Evolutionary conservation across 2,329 filamentous ascomycete genomes (phyloP).

Genomic region (Davidsoniella virescens): DNA sequence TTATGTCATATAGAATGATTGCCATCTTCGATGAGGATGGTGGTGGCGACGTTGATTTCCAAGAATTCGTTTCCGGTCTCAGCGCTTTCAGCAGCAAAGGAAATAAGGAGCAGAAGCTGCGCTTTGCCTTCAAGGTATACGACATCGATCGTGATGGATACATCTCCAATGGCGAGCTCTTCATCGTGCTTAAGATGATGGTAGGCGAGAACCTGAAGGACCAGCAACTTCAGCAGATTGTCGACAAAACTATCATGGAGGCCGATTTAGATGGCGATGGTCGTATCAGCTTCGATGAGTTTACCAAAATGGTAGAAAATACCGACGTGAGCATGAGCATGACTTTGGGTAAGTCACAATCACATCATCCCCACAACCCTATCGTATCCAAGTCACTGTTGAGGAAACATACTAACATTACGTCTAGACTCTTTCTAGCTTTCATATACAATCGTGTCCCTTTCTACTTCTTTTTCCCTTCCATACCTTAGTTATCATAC

Average conservation of each 20-base stretch:
- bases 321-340: conserved; percentile 66
- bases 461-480: not conserved
- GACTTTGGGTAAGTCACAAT: conserved; percentile 41
- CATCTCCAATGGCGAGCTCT: conserved; percentile 97
- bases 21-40: conserved; percentile 98
- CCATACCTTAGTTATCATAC: not conserved
- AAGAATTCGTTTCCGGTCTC: conserved; percentile 92
- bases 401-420: not conserved
- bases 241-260: conserved; percentile 99
- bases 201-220: conserved; percentile 98
- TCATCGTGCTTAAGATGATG: conserved; percentile 99
- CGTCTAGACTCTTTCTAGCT: conserved; percentile 8
- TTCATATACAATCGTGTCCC: not conserved
- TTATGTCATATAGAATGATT: conserved; percentile 57
- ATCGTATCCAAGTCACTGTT: not conserved
- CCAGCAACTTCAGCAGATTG: conserved; percentile 96
- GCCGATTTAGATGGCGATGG: conserved; percentile 90
- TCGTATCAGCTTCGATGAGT: conserved; percentile 98
- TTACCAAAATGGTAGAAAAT: conserved; percentile 96
- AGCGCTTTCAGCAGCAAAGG: conserved; percentile 95
- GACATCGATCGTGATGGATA: conserved; percentile 97
- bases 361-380: not conserved
- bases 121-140: conserved; percentile 98
- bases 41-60: conserved; percentile 93
- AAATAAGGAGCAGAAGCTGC: conserved; percentile 97